Evolutionary conservation across 2,329 filamentous ascomycete species (phyloP).

Genomic region (Meredithiella fracta): DNA sequence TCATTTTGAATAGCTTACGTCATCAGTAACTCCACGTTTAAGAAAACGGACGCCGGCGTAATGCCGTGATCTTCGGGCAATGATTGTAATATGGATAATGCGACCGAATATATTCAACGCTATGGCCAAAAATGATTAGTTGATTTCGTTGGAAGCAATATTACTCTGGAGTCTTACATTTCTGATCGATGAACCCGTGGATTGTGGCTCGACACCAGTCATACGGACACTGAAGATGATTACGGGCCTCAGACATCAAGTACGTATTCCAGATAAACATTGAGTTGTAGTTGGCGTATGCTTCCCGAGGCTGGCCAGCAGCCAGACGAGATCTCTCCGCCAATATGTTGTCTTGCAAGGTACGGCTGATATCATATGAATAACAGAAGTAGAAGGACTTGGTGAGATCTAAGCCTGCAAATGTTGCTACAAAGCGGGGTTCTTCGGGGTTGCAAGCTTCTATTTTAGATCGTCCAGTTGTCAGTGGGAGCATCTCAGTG

Average conservation of each 20-base stretch:
- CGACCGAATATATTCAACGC: conserved; percentile 67
- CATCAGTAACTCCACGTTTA: conserved; percentile 85
- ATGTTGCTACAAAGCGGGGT: conserved; percentile 69
- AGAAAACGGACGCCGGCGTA: conserved; percentile 90
- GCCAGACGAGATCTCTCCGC: conserved; percentile 57
- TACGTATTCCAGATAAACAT: conserved; percentile 99
- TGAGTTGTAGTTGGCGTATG: conserved; percentile 39
- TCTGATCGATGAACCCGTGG: conserved; percentile 90
- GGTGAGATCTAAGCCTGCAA: conserved; percentile 80
- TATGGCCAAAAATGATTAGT: neutral
- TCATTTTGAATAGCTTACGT: conserved; percentile 26
- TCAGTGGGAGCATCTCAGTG: conserved; percentile 79
- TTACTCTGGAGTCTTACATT: too few species aligned
- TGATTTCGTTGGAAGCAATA: too few species aligned
- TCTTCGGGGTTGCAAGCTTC: conserved; percentile 74
- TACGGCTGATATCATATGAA: conserved; percentile 87
- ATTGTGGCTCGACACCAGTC: conserved; percentile 96
- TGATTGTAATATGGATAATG: conserved; percentile 79
- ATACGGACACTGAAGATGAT: conserved; percentile 59
- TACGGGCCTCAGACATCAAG: conserved; percentile 58
- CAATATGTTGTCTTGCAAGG: conserved; percentile 80
- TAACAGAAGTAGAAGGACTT: conserved; percentile 97
- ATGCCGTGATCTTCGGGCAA: conserved; percentile 77
- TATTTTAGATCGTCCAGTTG: conserved; percentile 57
- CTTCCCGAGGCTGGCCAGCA: conserved; percentile 20